Evolutionary conservation across 208 protist genomes (phyloP), one percentile per base, ranked within the genome.

Genomic region (Leishmania tarentolae): DNA sequence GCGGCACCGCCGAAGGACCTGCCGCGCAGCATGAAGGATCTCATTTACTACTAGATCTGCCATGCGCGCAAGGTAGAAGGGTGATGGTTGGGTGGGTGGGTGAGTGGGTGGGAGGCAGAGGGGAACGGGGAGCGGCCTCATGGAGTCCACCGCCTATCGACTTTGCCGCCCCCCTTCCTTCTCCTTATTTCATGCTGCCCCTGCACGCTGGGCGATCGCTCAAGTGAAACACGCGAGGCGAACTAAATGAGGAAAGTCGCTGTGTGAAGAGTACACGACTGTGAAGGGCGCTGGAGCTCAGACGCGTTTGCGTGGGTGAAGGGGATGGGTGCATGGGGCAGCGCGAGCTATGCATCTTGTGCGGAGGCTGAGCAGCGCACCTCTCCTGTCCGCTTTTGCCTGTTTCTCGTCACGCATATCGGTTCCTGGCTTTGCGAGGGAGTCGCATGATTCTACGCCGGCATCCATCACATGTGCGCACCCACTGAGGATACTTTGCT

Each of bases 1-100:
- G 90, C 86, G 24, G 76, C 86, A 37, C 75, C 77, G 47, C 88
- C 88, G 24, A 72, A 76, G 59, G 83, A 93, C 69, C 44, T 89
- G 19, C 92, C 92, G 35, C 87, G 90, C 1, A 93, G 92, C 84
- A 96, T 97, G 93, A 92, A 91, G 80, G 94, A 97, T 37, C 79
- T 97, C 24, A 83, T 97, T 35, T 92, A 92, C 56, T 95, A 90
- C 69, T 97, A 76, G 28, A 31, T 44, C 47, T 61, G 31, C 21
- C 24, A 31, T 31, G 9, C 2, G 69, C 42, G 1, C n/a, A 31
- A 4, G 61, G 61, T 24, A 42, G 61, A 42, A 17, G 66, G 40
- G 66, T n/a, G 66, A 42, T 4, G 40, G 1, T n/a, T n/a, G n/a
- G n/a, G n/a, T n/a, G 28, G n/a, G 40, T 0, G 40, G 19, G 31